Evolutionary conservation across 177 flowering plant species (phyloP), one percentile per base, ranked within the genome.

Genomic region (Vitis hybrid): DNA sequence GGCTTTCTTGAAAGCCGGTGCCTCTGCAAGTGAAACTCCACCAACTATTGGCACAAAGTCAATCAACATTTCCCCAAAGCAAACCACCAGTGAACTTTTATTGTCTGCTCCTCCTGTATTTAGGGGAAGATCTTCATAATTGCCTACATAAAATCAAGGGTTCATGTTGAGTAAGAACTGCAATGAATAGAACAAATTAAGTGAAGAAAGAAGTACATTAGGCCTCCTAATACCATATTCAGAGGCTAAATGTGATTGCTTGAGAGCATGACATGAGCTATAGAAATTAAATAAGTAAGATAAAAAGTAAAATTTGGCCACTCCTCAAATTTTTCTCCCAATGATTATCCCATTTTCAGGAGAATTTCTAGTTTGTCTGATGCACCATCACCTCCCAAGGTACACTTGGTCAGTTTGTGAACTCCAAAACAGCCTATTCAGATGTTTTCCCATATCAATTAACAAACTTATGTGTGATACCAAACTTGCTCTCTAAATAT

Each of bases 11-110:
- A 83, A 83, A 44, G 81, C 81, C 11, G 83, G 86, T 51, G 86
- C 86, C 59, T 83, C 86, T 3, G 84, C 84, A 20, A 83, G 77
- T 55, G 86, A 79, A 53, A 84, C 85, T n/a, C 85, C 85, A 18
- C 62, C 62, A 9, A 82, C 82, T 2, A 79, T 82, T 20, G 87
- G 87, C 4, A 84, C 85, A 65, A 84, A 84, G 64, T 84, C 87
- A 7, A 84, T 80, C 78, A 84, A 70, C 81, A 82, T 75, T 57
- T 84, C 87, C 28, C 87, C 87, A 63, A 84, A 84, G 69, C 84
- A 82, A 64, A 84, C 76, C 38, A 84, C 87, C 11, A 83, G 75
- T 1, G 79, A 67, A 52, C 73, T 75, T 38, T 64, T 60, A 12
- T 49, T 64, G 5, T 56, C 20, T 5, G 57, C 59, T 49, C 58